Base-by-base conservation (phyloP, 345 rosid genomes). In the Brassica incana region DNA sequence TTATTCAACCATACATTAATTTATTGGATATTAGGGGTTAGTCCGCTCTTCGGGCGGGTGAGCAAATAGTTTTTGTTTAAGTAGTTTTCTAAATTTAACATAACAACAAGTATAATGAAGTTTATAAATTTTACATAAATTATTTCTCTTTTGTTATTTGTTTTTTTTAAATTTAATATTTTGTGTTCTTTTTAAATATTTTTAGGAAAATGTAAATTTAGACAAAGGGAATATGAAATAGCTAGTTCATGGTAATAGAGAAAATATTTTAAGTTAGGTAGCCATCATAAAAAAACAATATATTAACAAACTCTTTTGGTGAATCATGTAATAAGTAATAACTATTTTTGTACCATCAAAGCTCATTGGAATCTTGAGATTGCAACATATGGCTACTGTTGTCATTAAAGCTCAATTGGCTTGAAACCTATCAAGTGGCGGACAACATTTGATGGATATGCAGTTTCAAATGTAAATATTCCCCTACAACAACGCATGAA, bases 381-480 rank as follows among this genome's bases (percentile, higher is more conserved):
- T 95, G 83, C 95, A 91, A 87, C 88, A 94, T 73, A 84, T 83
- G 82, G 87, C 92, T 61, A 91, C 90, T 30, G 89, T 92, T 71
- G 92, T 92, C 60, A 50, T 95, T 77, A 91, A 84, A 76, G 90
- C 95, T 27, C 86, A 90, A 5, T 79, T 91, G 90, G 90, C 88
- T 15, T 75, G 88, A 79, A 80, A 71, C 73, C 80, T 85, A 71
- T 86, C 77, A 33, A 69, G 81, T 67, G 80, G 78, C 10, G 89
- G 77, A 40, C 87, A 23, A 76, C 86, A 18, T 83, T 77, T 15
- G 72, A 69, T 54, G 85, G 83, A 33, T 78, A 87, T 81, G 84
- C 83, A 73, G 87, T 68, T 83, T 87, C 86, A 11, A 67, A 69
- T 27, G 69, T 78, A 23, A 81, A 85, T 71, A 71, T 67, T 60